Evolutionary conservation across 2,329 filamentous ascomycete species (phyloP).

Genomic region (Hymenoscyphus linearis): DNA sequence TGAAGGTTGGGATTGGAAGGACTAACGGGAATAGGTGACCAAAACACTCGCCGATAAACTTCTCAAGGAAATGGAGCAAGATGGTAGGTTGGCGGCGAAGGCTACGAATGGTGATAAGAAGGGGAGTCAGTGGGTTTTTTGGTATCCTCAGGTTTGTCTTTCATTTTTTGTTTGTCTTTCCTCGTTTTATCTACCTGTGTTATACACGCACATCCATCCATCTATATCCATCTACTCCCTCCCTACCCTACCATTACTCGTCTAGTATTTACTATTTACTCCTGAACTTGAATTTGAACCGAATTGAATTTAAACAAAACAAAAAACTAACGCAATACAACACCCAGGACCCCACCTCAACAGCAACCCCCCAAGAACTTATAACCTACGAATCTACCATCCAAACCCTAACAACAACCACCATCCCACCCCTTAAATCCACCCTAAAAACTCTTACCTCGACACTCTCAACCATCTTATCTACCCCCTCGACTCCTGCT

Average conservation of each 20-base stretch:
- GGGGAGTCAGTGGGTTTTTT: slow-evolving; percentile 33
- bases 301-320: too few relatives aligned
- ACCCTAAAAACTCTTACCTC: slow-evolving; percentile 42
- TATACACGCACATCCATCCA: too few relatives aligned
- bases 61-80: slow-evolving; percentile 58
- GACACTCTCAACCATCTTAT: slow-evolving; percentile 35
- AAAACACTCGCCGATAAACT: slow-evolving; percentile 53
- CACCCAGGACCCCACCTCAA: slow-evolving; percentile 43
- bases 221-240: neutral
- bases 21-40: slow-evolving; percentile 20
- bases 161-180: neutral
- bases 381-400: slow-evolving; percentile 45
- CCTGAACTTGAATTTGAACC: too few relatives aligned
- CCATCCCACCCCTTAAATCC: slow-evolving; percentile 44
- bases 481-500: slow-evolving; percentile 45
- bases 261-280: neutral
- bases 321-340: neutral
- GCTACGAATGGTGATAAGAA: slow-evolving; percentile 29
- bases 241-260: neutral
- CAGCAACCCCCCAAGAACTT: slow-evolving; percentile 43
- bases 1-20: slow-evolving; percentile 29
- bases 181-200: too few relatives aligned
- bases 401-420: slow-evolving; percentile 37
- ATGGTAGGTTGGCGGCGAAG: slow-evolving; percentile 51
- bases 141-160: slow-evolving; percentile 28